Percentiles rank a stretch among this genome's conserved stretches.
Conservation (phyloP, 805 yeast species). For the Candida boleticola region DNA sequence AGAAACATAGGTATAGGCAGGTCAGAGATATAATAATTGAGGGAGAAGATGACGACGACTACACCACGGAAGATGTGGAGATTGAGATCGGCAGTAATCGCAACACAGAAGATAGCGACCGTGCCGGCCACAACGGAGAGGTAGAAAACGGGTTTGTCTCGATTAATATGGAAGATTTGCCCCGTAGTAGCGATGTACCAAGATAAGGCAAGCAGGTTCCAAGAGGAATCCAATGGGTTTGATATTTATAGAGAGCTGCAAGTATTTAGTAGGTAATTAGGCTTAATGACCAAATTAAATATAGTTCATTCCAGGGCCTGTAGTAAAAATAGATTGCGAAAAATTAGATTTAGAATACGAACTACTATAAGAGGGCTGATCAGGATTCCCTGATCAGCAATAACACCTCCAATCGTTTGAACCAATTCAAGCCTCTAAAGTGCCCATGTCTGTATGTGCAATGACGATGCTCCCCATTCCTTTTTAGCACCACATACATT, state of each 20-base stretch:
- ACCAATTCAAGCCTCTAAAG: no score
- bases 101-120: neutral
- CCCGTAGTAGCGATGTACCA: neutral
- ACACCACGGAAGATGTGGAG: neutral
- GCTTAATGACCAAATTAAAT: no score
- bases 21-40: slow-evolving; percentile 1
- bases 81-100: neutral
- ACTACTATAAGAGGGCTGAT: no score
- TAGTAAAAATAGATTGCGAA: no score
- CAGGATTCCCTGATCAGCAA: no score
- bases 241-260: slow-evolving; percentile 2
- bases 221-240: no score
- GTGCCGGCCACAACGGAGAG: neutral
- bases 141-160: slow-evolving; percentile 19
- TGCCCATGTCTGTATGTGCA: no score
- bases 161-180: slow-evolving; percentile 17
- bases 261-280: neutral
- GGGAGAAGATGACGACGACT: neutral
- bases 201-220: neutral
- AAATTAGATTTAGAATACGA: no score
- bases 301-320: no score
- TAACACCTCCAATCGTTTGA: no score
- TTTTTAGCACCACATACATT: no score
- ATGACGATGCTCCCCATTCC: no score
- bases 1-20: slow-evolving; percentile 4